Base-by-base conservation (phyloP, 257 asterid species). In the Thymus quinquecostatus region DNA sequence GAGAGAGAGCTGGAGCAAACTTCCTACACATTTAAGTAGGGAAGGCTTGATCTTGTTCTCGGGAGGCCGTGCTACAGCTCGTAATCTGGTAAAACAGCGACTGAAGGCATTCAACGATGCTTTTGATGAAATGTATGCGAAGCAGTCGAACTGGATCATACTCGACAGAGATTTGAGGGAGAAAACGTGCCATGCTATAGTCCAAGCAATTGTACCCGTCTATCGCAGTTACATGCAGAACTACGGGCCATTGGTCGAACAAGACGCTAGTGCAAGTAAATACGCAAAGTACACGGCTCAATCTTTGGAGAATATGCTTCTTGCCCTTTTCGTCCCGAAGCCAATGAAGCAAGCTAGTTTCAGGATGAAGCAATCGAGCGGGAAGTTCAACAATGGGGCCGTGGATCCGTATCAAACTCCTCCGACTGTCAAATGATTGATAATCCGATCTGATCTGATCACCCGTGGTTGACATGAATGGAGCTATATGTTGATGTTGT, bases 151-250 rank as follows among this genome's bases (percentile, higher is more conserved):
- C 33, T 85, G 93, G 89, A 84, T 87, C 33, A 76, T 94, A 29
- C 30, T 72, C 29, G 99, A 94, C 73, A 87, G 82, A 59, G 97
- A 89, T 36, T 53, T 88, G 34, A 75, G 95, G 44, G 95, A 86
- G 68, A 85, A 76, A 75, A 75, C 79, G 1, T 69, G 88, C 58
- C 97, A 87, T 79, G 80, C 75, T 34, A 82, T 89, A 48, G 82
- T 77, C 50, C 96, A 91, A 75, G 81, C 92, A 0, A 81, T 89
- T 12, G 97, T 94, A 60, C 99, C 99, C 27, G 96, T 94, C 2
- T 94, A 91, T 41, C 91, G 96, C 12, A 91, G 97, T 80, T 94
- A 88, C 86, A 89, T 94, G 96, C 97, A 89, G 78, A 91, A 91
- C 68, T 94, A 94, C 10, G 96, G 97, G 43, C 95, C 97, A 0